Percentiles rank a stretch among this genome's conserved stretches.
These are phyloP conservation scores for Chaetomiaceae sp. DNA, from an alignment of 2,329 filamentous ascomycete species.

Conservation along the genomic window DNA sequence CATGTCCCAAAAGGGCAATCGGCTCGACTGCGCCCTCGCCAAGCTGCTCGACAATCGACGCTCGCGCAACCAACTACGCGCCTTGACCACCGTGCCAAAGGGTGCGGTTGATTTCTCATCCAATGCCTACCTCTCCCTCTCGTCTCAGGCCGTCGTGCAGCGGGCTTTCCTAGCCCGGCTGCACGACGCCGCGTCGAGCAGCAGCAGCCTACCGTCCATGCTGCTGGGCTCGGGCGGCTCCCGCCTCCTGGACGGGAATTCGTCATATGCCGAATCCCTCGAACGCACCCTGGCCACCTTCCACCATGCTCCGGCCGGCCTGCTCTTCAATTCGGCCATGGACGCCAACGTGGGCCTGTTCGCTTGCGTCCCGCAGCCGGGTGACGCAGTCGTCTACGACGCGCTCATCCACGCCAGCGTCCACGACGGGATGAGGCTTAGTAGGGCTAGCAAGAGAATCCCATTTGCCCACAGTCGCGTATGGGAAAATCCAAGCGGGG, in stretches of 20 bases:
- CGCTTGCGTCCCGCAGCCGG: conserved; percentile 54
- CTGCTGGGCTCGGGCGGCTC: conserved; percentile 50
- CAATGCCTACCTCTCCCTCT: conserved; percentile 75
- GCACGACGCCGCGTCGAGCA: conserved; percentile 11
- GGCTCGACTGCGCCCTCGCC: neutral
- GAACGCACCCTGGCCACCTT: conserved; percentile 46
- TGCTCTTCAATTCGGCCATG: conserved; percentile 58
- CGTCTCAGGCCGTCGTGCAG: conserved; percentile 47
- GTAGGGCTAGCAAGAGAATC: conserved; percentile 46
- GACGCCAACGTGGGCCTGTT: conserved; percentile 64
- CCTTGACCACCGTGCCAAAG: conserved; percentile 53
- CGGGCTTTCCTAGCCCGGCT: conserved; percentile 56
- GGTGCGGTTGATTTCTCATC: conserved; percentile 71
- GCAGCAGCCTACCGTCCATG: neutral
- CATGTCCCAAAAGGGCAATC: neutral
- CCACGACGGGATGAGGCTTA: conserved; percentile 70
- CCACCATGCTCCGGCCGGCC: conserved; percentile 42
- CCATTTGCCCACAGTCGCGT: conserved; percentile 58
- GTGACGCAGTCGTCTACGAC: conserved; percentile 65
- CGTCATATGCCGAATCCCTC: conserved; percentile 39
- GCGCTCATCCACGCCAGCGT: conserved; percentile 73
- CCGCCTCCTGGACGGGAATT: conserved; percentile 51
- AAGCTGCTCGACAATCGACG: conserved; percentile 1
- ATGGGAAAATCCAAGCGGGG: too few relatives aligned
- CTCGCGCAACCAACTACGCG: conserved; percentile 2